These are phyloP conservation scores for Nigrospora osmanthi DNA, from an alignment of 2,329 filamentous ascomycete species.

Conservation along the genomic window DNA sequence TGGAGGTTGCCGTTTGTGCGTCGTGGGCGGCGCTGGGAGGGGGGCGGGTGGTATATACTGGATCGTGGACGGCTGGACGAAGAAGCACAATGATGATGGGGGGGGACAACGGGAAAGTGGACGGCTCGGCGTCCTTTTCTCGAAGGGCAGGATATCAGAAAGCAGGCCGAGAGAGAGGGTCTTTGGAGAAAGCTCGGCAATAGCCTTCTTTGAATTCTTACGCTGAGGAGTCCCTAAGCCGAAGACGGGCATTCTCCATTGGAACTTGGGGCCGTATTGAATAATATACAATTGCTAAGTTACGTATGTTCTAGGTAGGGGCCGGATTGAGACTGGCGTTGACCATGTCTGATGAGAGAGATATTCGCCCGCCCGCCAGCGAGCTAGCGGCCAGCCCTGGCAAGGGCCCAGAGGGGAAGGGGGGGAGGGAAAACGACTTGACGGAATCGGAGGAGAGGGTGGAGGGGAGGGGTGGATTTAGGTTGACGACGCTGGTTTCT, in stretches of 20 bases:
- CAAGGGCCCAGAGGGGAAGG: background rate
- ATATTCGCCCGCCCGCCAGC: conserved; percentile 1
- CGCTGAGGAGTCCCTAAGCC: background rate
- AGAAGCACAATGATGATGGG: no score
- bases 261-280: conserved; percentile 6
- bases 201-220: no score
- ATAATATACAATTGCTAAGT: conserved; percentile 8
- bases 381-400: background rate
- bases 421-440: background rate
- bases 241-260: conserved; percentile 3
- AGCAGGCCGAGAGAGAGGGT: no score
- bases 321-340: conserved; percentile 8
- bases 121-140: no score
- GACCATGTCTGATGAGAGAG: conserved; percentile 7
- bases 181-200: no score
- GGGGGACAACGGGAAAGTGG: no score
- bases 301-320: conserved; percentile 8
- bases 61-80: no score
- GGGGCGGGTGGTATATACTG: no score
- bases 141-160: no score
- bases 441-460: background rate
- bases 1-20: no score
- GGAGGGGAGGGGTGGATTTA: background rate
- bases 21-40: no score
- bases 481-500: background rate